Conservation (phyloP, 768 basidiomycete genomes). For the Lactifluus pinguis region DNA sequence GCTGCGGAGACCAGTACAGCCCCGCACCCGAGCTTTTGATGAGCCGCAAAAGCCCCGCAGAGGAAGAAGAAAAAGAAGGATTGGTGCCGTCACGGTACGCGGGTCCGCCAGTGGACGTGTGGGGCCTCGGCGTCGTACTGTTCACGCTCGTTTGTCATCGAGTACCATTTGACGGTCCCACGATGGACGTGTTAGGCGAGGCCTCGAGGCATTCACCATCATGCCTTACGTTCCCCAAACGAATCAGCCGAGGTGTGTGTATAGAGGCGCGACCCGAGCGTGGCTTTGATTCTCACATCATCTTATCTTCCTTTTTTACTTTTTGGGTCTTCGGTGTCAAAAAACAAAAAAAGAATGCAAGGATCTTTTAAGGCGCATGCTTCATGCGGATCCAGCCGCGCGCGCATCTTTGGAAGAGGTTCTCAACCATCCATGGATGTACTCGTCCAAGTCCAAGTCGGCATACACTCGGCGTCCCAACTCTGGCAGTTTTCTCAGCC, state of each 20-base stretch:
- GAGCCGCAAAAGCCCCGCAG: neutral
- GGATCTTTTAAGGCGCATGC: neutral
- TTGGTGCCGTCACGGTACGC: neutral
- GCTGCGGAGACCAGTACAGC: neutral
- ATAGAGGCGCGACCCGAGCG: neutral
- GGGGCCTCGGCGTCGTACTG: conserved; percentile 5
- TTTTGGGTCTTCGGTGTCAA: too few relatives aligned
- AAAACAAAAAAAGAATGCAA: neutral
- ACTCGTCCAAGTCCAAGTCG: neutral
- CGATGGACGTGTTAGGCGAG: neutral
- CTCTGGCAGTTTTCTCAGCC: neutral
- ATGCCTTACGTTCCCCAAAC: neutral
- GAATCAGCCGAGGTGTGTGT: neutral
- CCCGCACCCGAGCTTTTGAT: neutral
- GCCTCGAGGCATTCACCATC: neutral
- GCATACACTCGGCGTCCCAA: neutral
- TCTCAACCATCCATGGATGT: neutral
- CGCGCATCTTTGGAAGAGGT: neutral
- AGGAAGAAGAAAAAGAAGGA: too few relatives aligned
- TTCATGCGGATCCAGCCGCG: neutral
- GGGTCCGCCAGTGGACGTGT: neutral
- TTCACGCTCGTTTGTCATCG: neutral
- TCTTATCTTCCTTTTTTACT: neutral
- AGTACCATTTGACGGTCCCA: neutral
- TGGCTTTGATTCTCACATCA: neutral